Evolutionary conservation across 371 early-diverging fungal species (phyloP), one percentile per base, ranked within the genome.

Genomic region (Massospora cicadina): DNA sequence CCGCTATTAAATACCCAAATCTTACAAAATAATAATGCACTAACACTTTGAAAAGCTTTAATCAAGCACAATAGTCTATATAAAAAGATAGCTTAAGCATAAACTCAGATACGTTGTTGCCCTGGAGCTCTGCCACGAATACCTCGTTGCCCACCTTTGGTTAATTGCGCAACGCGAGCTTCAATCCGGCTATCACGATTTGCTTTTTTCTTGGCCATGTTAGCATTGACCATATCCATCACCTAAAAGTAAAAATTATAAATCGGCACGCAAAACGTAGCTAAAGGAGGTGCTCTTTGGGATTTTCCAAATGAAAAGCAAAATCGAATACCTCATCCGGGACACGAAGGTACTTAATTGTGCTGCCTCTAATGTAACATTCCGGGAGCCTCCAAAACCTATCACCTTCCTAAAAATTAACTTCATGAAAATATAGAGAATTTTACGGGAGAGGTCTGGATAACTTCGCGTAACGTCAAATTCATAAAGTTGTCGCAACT

Each of bases 401-500:
- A 70, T 93, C 89, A 27, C 95, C 93, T 70, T 93, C 93, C 83
- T 83, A 72, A 63, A n/a, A 27, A 68, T 23, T 55, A 65, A 2
- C 26, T 58, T 13, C 55, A 31, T 25, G 58, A 29, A 33, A 21
- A 25, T 29, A 27, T 23, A 30, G 53, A 56, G 13, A 54, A 31
- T 67, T 74, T 66, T 81, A 82, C 83, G 43, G 93, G 84, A 0
- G 89, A 86, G 0, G 96, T 97, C 71, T 88, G 89, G 66, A 95
- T 93, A 26, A 95, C 97, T 74, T 96, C 95, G 65, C 90, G 83
- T 54, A 98, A 76, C 31, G 88, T 88, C 71, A 98, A 72, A 75
- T 98, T 98, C 98, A 98, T 98, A 81, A 87, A 96, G 69, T 88
- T 89, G 72, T 98, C 98, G 79, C 94, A 94, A 72, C 84, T 88